Evolutionary conservation across 139 green algal genomes (phyloP).

Genomic region (Microglena sp.): DNA sequence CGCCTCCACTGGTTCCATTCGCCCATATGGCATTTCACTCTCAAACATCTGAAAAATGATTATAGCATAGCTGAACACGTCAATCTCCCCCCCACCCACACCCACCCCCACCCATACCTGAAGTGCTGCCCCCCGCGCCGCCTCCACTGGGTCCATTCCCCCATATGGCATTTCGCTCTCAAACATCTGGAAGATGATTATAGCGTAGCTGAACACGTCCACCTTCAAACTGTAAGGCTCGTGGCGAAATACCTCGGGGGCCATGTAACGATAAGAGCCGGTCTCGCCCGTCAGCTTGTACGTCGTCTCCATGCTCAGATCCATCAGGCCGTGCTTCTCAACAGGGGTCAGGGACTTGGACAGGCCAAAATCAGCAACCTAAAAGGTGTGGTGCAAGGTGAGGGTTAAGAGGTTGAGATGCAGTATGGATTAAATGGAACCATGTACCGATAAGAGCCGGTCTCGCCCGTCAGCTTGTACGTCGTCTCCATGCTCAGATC

Average conservation of each 20-base stretch:
- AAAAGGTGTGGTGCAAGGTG: too few species aligned
- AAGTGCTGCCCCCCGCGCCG: slow-evolving; percentile 32
- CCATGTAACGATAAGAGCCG: slow-evolving; percentile 63
- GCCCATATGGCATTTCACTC: too few species aligned
- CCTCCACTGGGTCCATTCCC: slow-evolving; percentile 43
- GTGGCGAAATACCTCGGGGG: slow-evolving; percentile 57
- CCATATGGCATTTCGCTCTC: slow-evolving; percentile 42
- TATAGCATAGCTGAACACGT: too few species aligned
- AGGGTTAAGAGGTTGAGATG: too few species aligned
- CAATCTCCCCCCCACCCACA: too few species aligned
- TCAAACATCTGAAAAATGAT: too few species aligned
- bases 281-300: slow-evolving; percentile 79
- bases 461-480: slow-evolving; percentile 80
- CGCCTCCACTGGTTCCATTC: slow-evolving; percentile 48
- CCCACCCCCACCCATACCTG: too few species aligned
- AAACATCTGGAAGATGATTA: slow-evolving; percentile 41
- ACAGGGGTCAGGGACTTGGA: slow-evolving; percentile 37
- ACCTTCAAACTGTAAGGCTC: slow-evolving; percentile 60
- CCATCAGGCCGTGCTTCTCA: slow-evolving; percentile 15
- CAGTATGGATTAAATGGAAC: too few species aligned
- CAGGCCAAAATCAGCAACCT: slow-evolving; percentile 25
- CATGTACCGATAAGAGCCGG: slow-evolving; percentile 60
- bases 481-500: too few species aligned
- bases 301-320: slow-evolving; percentile 39
- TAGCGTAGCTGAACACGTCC: slow-evolving; percentile 61